Evolutionary conservation across 495 filamentous ascomycete genomes (phyloP).

Genomic region (Staphylotrichum tortipilum): DNA sequence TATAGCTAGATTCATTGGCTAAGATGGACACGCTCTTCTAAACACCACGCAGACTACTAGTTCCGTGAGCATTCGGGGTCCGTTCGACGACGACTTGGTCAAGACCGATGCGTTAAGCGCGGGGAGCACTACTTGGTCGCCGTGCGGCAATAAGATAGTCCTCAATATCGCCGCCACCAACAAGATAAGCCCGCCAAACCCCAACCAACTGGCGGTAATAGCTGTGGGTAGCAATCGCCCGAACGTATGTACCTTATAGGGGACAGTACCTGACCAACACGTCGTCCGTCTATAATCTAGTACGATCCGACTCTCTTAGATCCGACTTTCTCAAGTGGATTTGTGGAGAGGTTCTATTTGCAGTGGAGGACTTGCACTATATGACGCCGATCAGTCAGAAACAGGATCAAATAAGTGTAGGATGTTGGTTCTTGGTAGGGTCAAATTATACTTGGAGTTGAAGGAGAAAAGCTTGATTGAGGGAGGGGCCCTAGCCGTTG

Average conservation of each 20-base stretch:
- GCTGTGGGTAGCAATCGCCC: constrained; percentile 14
- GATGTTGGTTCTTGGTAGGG: no score
- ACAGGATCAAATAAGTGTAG: no score
- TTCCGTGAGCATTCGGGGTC: constrained; percentile 26
- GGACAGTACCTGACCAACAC: not conserved
- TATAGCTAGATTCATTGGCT: not conserved
- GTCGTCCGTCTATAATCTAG: constrained; percentile 5
- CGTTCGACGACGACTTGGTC: constrained; percentile 28
- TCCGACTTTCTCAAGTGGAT: constrained; percentile 3
- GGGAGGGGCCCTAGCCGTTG: no score
- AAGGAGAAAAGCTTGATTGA: no score
- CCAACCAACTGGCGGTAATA: constrained; percentile 8
- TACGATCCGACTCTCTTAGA: constrained; percentile 21
- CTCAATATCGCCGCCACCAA: constrained; percentile 38
- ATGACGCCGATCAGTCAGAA: not conserved
- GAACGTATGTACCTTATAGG: constrained; percentile 5
- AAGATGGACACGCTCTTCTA: not conserved
- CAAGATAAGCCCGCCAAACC: constrained; percentile 18
- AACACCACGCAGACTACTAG: no score
- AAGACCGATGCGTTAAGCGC: constrained; percentile 28
- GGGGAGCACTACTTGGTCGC: constrained; percentile 33
- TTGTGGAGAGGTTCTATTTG: constrained; percentile 21
- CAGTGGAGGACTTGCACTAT: constrained; percentile 24
- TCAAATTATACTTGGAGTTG: no score
- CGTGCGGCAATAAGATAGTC: constrained; percentile 29